Percentiles rank a stretch among this genome's conserved stretches.
Evolutionary conservation across 805 yeast species (phyloP).

Genomic region (Yamadazyma nakazawae): DNA sequence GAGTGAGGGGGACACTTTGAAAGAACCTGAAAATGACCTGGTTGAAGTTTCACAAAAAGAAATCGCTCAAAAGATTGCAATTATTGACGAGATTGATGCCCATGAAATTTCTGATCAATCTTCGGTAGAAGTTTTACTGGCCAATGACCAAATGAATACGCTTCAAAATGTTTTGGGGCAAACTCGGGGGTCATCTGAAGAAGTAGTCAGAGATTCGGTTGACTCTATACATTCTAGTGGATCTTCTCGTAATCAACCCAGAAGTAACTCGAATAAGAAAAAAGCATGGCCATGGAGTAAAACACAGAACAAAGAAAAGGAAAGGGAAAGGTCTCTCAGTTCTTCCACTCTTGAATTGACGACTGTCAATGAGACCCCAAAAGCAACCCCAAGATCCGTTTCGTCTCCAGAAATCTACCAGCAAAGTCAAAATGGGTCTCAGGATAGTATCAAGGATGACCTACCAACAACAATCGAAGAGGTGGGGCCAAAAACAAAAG

Average conservation of each 20-base stretch:
- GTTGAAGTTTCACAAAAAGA: not conserved
- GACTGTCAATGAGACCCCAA: conserved; percentile 19
- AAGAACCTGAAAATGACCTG: conserved; percentile 4
- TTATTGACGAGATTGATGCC: conserved; percentile 12
- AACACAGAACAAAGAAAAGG: conserved; percentile 9
- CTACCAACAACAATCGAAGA: not conserved
- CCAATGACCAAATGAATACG: not conserved
- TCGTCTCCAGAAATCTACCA: conserved; percentile 33
- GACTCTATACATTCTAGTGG: conserved; percentile 6
- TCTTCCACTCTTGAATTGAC: conserved; percentile 29
- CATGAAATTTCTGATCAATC: conserved; percentile 15
- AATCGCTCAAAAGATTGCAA: conserved; percentile 1
- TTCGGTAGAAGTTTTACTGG: conserved; percentile 6
- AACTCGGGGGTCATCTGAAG: conserved; percentile 4
- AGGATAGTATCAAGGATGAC: not conserved
- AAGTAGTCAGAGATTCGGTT: conserved; percentile 7
- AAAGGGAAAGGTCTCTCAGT: conserved; percentile 27
- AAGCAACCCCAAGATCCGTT: conserved; percentile 24
- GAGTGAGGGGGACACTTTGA: conserved; percentile 5
- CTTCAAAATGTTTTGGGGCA: conserved; percentile 1
- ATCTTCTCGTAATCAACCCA: conserved; percentile 15
- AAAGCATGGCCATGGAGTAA: conserved; percentile 42
- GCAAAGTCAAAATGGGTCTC: not conserved
- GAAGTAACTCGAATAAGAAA: conserved; percentile 25
- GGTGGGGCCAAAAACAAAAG: conserved; percentile 1